A percentile compares a stretch with the other conserved stretches of the same genome.
These are phyloP conservation scores for Geranomyces variabilis DNA, from an alignment of 192 early-diverging fungal genomes.

Conservation along the genomic window DNA sequence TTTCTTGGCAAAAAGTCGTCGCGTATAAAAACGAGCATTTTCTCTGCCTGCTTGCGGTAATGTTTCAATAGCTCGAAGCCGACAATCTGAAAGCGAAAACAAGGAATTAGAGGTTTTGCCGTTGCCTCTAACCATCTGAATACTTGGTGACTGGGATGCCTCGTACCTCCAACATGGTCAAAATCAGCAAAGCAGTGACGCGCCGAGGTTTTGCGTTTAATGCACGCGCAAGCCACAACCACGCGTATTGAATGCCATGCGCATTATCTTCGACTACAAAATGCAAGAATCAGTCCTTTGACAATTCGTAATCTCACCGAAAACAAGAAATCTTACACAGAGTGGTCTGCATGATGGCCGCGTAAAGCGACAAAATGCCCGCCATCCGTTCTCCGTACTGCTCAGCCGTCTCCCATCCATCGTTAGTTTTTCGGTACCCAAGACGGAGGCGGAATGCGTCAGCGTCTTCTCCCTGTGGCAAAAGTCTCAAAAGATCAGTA, in stretches of 20 bases:
- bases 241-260: conserved; percentile 62
- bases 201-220: conserved; percentile 67
- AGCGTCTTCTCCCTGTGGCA: conserved; percentile 43
- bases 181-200: conserved; percentile 67
- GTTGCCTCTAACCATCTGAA: not conserved
- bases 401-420: conserved; percentile 57
- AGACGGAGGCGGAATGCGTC: conserved; percentile 42
- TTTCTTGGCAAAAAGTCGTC: conserved; percentile 39
- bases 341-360: conserved; percentile 65
- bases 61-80: conserved; percentile 39
- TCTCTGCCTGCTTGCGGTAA: conserved; percentile 52
- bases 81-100: conserved; percentile 33
- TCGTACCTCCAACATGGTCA: conserved; percentile 61
- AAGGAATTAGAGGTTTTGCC: not conserved
- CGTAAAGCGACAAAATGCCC: conserved; percentile 71
- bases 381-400: conserved; percentile 69
- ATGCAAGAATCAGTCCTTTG: not conserved
- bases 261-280: conserved; percentile 38
- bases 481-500: conserved; percentile 9
- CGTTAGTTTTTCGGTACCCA: conserved; percentile 46
- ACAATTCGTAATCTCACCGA: too few species aligned
- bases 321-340: conserved; percentile 46
- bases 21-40: conserved; percentile 47
- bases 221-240: conserved; percentile 74
- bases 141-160: too few species aligned